These are phyloP conservation scores for Saturnispora hagleri DNA, from an alignment of 805 yeast species.

Conservation along the genomic window DNA sequence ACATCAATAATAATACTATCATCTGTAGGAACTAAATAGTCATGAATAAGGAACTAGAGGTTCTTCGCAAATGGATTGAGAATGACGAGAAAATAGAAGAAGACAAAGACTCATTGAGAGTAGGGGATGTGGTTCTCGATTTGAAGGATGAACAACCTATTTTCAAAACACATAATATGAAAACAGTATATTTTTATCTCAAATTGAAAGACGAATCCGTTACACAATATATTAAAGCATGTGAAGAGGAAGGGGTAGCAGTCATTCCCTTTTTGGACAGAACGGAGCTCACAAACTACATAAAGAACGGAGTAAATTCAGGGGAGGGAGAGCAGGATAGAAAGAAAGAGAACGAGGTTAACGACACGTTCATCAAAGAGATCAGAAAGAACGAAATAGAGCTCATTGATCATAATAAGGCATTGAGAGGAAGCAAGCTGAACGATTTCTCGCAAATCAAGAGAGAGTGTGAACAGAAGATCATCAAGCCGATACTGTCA, in stretches of 20 bases:
- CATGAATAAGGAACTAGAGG: background rate
- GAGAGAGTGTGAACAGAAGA: constrained; percentile 52
- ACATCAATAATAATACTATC: background rate
- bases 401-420: constrained; percentile 34
- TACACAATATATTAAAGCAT: constrained; percentile 71
- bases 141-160: constrained; percentile 33
- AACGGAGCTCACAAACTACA: constrained; percentile 75
- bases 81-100: constrained; percentile 9
- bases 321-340: constrained; percentile 3
- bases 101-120: constrained; percentile 36
- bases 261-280: constrained; percentile 79
- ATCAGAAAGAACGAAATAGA: constrained; percentile 37
- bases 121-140: constrained; percentile 18
- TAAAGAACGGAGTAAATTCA: constrained; percentile 57
- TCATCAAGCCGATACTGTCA: constrained; percentile 28
- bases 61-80: constrained; percentile 1
- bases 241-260: constrained; percentile 52
- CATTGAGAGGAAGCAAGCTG: constrained; percentile 49
- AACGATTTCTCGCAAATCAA: constrained; percentile 61
- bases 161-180: constrained; percentile 33
- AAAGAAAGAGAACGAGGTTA: constrained; percentile 23
- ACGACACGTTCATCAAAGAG: constrained; percentile 43
- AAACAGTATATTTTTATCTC: constrained; percentile 73
- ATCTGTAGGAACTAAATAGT: background rate
- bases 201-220: constrained; percentile 59